Base-by-base conservation (phyloP, 2,329 filamentous ascomycete species). In the Thielaviopsis euricoi region DNA sequence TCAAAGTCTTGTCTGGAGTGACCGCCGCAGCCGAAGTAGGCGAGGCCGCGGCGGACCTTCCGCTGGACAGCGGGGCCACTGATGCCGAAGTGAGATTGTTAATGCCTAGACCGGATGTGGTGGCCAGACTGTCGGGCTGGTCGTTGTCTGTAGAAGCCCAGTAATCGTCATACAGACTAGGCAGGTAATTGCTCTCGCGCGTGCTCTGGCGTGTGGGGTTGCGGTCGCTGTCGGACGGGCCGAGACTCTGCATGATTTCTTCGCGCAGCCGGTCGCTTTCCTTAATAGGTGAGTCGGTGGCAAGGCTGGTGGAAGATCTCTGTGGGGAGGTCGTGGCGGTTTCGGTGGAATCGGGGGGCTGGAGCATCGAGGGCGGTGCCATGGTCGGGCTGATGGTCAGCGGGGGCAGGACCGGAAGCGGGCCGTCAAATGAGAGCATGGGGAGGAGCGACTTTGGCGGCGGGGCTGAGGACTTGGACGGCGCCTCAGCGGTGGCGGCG, bases 221-320 rank as follows among this genome's bases (percentile, higher is more conserved):
- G 13, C n/a, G 19, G 12, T 55, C 29, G 22, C 52, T 26, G 22
- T 23, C 29, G 19, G 55, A 58, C 0, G 82, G 77, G 57, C 76
- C 82, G 1, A 90, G 72, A 49, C 81, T 86, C 59, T 79, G 81
- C 56, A 88, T 81, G 57, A 90, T 90, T 64, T 90, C 87, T 60
- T 87, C 83, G 26, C 82, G 77, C 52, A 90, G 67, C 58, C 79
- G 75, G 62, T 90, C 86, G 64, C 79, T 89, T 64, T 89, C 85
- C 62, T 83, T 80, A 60, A 83, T 73, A 29, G 80, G 76, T 0
- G 76, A 76, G 7, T 75, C 74, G 10, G 74, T 61, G 29, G 21
- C 40, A 48, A 56, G 54, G 53, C 48, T 58, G 9, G 58, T 29
- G 43, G 60, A 53, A 17, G 58, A 55, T 46, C 48, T 49, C 23